phyloP scores from a whole-genome alignment of 2,329 filamentous ascomycete genomes.

The Trichoderma simmonsii region DNA sequence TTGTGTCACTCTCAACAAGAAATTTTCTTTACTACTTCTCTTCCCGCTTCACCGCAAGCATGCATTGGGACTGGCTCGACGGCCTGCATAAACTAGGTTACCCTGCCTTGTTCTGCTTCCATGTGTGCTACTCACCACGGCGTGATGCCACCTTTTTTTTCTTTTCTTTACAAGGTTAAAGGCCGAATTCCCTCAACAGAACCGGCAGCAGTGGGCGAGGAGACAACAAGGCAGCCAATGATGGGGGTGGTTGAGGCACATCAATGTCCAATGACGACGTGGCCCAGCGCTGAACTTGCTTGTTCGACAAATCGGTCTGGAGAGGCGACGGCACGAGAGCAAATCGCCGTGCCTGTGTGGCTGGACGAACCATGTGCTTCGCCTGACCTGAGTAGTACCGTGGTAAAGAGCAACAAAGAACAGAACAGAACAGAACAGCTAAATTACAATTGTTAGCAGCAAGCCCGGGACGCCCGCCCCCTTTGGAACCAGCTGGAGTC shows the following conservation, averaged over 20 bases:
- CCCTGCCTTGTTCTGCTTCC: background rate
- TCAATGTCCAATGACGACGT: constrained; percentile 14
- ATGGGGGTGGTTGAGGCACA: background rate
- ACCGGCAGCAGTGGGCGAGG: background rate
- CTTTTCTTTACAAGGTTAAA: background rate
- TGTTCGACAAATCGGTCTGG: background rate
- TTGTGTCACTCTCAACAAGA: background rate
- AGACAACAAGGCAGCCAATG: constrained; percentile 4
- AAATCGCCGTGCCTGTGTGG: constrained; percentile 4
- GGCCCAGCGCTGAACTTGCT: background rate
- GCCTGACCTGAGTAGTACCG: background rate
- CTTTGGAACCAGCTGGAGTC: background rate
- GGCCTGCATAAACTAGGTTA: background rate
- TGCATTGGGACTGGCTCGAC: background rate
- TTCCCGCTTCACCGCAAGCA: background rate
- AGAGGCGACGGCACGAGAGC: background rate
- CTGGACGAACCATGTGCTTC: background rate
- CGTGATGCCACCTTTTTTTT: background rate
- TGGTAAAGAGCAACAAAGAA: background rate
- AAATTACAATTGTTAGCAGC: background rate
- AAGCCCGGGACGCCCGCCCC: background rate
- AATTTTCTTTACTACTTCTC: background rate
- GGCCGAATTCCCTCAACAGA: background rate
- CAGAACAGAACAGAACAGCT: background rate
- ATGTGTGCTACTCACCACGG: background rate